Evolutionary conservation across 495 filamentous ascomycete genomes (phyloP), one percentile per base, ranked within the genome.

Genomic region (Zalerion maritima): DNA sequence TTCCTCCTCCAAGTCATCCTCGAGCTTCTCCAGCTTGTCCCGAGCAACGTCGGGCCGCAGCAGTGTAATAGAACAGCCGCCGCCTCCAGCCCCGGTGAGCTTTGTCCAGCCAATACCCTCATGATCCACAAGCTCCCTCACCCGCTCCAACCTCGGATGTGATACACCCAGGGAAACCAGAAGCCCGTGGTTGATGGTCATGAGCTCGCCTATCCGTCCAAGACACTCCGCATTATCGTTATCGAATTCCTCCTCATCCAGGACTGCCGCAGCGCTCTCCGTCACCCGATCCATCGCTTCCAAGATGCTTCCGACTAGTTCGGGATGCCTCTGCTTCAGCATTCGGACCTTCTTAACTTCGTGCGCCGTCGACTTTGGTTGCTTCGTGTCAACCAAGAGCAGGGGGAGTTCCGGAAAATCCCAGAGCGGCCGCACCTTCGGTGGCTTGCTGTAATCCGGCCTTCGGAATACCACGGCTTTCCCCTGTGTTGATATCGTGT

Each of bases 91-190:
- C 32, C 89, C 89, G 1, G 89, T 97, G 26, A 97, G 67, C 47
- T 97, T 97, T 4, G 89, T 91, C 83, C 84, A 94, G 18, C 89
- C 89, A 31, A 93, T 77, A n/a, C 81, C 76, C 18, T 80, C 66
- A 35, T 80, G 71, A 40, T 94, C 87, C 27, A 94, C 81, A 11
- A 97, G 62, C 55, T 92, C 87, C 14, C 89, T 68, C 40, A 97
- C 79, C 4, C 87, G 75, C 53, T 97, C 89, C 27, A 97, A 65
- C 19, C 79, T 73, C 9, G 89, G 89, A 54, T 97, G 89, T 1
- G 86, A 94, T 18, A 94, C 87, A 6, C 89, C 89, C 4, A 97
- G 58, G 3, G 83, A 74, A 10, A 81, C 75, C 10, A 97, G 63
- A 22, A 93, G 68, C 27, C 86, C 86, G 40, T 97, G 89, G 49